Evolutionary conservation across 306 rosid genomes (phyloP), one percentile per base, ranked within the genome.

Genomic region (Abrus precatorius): DNA sequence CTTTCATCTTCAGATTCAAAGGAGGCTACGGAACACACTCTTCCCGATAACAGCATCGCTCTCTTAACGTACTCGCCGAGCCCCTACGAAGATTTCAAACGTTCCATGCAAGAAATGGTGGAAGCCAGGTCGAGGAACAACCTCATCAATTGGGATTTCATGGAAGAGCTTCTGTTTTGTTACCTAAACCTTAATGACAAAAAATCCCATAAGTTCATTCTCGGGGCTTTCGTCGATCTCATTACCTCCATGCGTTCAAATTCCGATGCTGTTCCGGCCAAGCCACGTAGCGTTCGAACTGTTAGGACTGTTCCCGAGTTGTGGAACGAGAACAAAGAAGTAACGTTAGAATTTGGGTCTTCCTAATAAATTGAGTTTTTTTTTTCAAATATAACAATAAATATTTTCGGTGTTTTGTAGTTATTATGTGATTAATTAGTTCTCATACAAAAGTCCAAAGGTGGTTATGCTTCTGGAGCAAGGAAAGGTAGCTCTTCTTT

Each of bases 161-260:
- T 92, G 97, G 95, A 92, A 32, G 97, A 94, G 71, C 84, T 92
- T 4, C 74, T 94, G 81, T 81, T 92, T 32, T 57, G 82, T 40
- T 92, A 86, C 55, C 80, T 94, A 0, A 91, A 86, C 38, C 69
- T 92, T 0, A 94, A 94, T 54, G 89, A 92, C 27, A 92, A 91
- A 50, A 92, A 85, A 50, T 87, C 89, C 4, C 82, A 87, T 55
- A 89, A 83, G 80, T 91, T 75, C 74, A 87, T 94, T 20, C 82
- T 94, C 3, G 80, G 83, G 53, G 97, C 98, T 14, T 94, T 88
- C 62, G 92, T 87, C 3, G 98, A 94, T 80, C 74, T 92, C 79
- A 41, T 89, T 52, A 82, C 87, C 10, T 65, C 36, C 52, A 64
- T 88, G 82, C 90, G 97, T 11, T 80, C 66, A 67, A 80, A 74